These are phyloP conservation scores for Candida hungchunana DNA, from an alignment of 805 yeast species.

Conservation along the genomic window DNA sequence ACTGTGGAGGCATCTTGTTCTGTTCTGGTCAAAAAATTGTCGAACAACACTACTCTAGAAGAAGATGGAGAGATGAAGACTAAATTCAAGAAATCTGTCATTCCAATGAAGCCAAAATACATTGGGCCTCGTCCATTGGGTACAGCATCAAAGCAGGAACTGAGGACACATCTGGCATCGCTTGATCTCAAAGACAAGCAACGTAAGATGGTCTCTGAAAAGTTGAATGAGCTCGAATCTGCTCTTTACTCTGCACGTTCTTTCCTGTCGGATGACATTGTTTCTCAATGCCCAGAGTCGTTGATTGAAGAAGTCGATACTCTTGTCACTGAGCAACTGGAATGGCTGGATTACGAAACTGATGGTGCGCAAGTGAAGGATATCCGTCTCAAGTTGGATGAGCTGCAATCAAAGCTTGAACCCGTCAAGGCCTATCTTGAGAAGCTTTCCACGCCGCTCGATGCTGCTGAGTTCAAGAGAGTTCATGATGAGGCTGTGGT, in stretches of 20 bases:
- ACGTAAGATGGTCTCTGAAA: conserved; percentile 49
- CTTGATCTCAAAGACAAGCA: conserved; percentile 54
- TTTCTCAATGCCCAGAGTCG: conserved; percentile 36
- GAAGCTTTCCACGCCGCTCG: conserved; percentile 44
- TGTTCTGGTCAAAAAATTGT: too few relatives aligned
- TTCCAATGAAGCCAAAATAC: conserved; percentile 30
- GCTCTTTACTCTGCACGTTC: conserved; percentile 66
- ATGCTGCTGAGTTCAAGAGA: conserved; percentile 38
- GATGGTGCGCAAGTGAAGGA: conserved; percentile 42
- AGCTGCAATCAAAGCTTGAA: conserved; percentile 25
- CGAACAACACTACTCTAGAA: conserved; percentile 13
- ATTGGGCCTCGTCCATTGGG: conserved; percentile 46
- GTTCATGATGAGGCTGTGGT: conserved; percentile 40
- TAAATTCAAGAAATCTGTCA: conserved; percentile 22
- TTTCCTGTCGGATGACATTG: conserved; percentile 48
- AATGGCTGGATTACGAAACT: conserved; percentile 77
- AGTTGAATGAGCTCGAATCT: conserved; percentile 67
- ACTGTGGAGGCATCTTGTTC: conserved; percentile 44
- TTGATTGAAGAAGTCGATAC: conserved; percentile 34
- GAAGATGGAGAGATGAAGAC: conserved; percentile 21
- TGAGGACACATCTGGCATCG: conserved; percentile 44
- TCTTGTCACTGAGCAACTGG: conserved; percentile 47
- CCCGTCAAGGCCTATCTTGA: conserved; percentile 36
- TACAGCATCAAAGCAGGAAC: conserved; percentile 39
- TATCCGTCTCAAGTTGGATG: conserved; percentile 31